phyloP scores from a whole-genome alignment of 148 eudicot species.

The Gaultheria prostrata region DNA sequence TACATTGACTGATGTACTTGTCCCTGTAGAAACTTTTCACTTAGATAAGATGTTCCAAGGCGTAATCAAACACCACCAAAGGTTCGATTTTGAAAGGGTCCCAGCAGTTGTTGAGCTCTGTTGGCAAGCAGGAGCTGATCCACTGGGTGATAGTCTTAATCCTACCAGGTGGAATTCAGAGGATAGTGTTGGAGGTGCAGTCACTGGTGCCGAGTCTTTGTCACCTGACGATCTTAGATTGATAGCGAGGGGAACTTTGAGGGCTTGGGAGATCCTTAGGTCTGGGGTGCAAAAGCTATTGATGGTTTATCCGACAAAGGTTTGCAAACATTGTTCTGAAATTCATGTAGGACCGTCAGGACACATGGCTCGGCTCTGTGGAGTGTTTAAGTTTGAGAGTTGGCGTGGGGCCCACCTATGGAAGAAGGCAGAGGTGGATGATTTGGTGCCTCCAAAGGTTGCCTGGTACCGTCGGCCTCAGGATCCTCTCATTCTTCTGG shows the following conservation, averaged over 20 bases:
- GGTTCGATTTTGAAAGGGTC: constrained; percentile 79
- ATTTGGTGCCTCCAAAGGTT: constrained; percentile 73
- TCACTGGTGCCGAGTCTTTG: constrained; percentile 26
- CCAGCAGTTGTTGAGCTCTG: constrained; percentile 87
- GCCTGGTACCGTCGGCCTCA: constrained; percentile 77
- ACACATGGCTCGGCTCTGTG: constrained; percentile 87
- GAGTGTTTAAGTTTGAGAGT: constrained; percentile 74
- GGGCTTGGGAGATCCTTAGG: constrained; percentile 72
- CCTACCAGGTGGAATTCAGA: constrained; percentile 10
- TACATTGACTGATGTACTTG: constrained; percentile 52
- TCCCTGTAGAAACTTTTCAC: constrained; percentile 79
- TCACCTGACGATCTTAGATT: constrained; percentile 38
- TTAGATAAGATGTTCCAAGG: constrained; percentile 56
- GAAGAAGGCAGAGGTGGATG: constrained; percentile 76
- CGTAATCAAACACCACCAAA: constrained; percentile 59
- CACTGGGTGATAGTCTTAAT: constrained; percentile 24
- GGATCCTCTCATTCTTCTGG: constrained; percentile 62
- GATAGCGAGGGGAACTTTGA: constrained; percentile 50
- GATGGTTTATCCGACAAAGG: constrained; percentile 65
- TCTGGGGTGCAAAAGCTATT: constrained; percentile 64
- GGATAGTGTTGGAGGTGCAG: constrained; percentile 15
- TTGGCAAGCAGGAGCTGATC: constrained; percentile 77
- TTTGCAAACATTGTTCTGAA: constrained; percentile 77
- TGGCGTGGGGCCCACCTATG: constrained; percentile 78
- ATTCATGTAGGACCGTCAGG: constrained; percentile 97